Percentiles rank a stretch among this genome's conserved stretches.
These are phyloP conservation scores for Zalaria obscura DNA, from an alignment of 2,329 filamentous ascomycete species.

Conservation along the genomic window DNA sequence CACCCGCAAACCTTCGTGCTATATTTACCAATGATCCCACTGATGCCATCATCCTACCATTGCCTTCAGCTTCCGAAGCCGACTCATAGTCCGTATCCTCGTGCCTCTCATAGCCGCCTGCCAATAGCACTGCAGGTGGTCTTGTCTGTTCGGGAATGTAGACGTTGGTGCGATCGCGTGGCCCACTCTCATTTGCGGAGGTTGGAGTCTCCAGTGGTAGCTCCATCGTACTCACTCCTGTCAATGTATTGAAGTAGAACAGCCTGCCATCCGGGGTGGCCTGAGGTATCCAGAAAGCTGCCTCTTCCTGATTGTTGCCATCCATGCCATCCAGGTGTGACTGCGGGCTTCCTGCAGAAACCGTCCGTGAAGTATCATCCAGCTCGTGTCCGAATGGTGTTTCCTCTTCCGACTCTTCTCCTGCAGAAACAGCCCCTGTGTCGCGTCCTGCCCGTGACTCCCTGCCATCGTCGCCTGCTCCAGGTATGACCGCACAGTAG, in stretches of 20 bases:
- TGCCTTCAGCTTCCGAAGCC: slow-evolving; percentile 67
- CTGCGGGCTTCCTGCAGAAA: not conserved
- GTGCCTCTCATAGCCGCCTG: slow-evolving; percentile 63
- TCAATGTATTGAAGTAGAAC: slow-evolving; percentile 98
- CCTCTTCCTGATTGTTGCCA: slow-evolving; percentile 59
- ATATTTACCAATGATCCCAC: slow-evolving; percentile 52
- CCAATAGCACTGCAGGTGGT: slow-evolving; percentile 83
- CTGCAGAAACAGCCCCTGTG: slow-evolving; percentile 1
- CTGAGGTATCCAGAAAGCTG: slow-evolving; percentile 97
- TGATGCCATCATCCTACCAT: slow-evolving; percentile 55
- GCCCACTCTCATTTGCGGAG: slow-evolving; percentile 67
- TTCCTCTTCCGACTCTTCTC: slow-evolving; percentile 51
- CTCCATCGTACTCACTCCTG: slow-evolving; percentile 87
- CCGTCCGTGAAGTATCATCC: slow-evolving; percentile 26
- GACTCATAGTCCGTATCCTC: slow-evolving; percentile 90
- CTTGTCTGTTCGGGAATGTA: slow-evolving; percentile 80
- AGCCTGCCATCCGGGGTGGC: slow-evolving; percentile 83
- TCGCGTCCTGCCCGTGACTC: slow-evolving; percentile 40
- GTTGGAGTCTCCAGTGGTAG: slow-evolving; percentile 82
- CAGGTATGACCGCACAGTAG: slow-evolving; percentile 76
- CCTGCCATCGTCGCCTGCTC: slow-evolving; percentile 42
- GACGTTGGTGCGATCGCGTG: slow-evolving; percentile 76
- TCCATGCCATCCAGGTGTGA: slow-evolving; percentile 48
- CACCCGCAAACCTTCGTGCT: slow-evolving; percentile 9
- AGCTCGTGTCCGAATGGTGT: slow-evolving; percentile 37